These are phyloP conservation scores for Dicorynia guianensis DNA, from an alignment of 306 rosid genomes.

Conservation along the genomic window DNA sequence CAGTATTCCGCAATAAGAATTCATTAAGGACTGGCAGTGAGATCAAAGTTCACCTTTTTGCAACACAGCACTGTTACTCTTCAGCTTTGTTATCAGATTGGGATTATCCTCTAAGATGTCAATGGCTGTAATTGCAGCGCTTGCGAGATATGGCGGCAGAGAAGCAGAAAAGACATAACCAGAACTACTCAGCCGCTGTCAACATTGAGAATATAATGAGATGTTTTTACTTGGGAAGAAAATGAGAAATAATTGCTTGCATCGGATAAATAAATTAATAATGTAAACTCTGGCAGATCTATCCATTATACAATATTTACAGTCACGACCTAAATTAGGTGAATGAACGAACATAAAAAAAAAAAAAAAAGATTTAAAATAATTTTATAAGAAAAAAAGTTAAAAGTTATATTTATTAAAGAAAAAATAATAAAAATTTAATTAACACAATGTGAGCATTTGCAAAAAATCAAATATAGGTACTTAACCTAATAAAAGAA, in stretches of 20 bases:
- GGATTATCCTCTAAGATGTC: constrained; percentile 90
- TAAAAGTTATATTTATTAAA: too few species aligned
- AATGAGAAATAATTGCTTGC: constrained; percentile 30
- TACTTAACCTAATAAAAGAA: too few species aligned
- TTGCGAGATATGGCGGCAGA: constrained; percentile 96
- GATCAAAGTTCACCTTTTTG: constrained; percentile 72
- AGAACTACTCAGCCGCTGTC: constrained; percentile 95
- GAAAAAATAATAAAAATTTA: too few species aligned
- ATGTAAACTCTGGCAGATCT: neutral
- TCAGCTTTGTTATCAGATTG: constrained; percentile 69
- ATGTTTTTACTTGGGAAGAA: constrained; percentile 42
- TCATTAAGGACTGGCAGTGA: constrained; percentile 15
- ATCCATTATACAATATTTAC: constrained; percentile 31
- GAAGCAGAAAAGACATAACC: constrained; percentile 98
- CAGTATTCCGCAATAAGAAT: neutral
- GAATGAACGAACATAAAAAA: too few species aligned
- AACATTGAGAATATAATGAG: constrained; percentile 35
- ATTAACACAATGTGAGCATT: too few species aligned
- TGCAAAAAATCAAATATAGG: too few species aligned
- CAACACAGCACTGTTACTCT: constrained; percentile 62
- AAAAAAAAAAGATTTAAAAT: too few species aligned
- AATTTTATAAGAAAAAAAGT: too few species aligned
- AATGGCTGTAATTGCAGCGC: constrained; percentile 89
- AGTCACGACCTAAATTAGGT: too few species aligned
- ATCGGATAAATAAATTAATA: constrained; percentile 22